Base-by-base conservation (phyloP, 83 land plant species). In the Diphasiastrum complanatum region DNA sequence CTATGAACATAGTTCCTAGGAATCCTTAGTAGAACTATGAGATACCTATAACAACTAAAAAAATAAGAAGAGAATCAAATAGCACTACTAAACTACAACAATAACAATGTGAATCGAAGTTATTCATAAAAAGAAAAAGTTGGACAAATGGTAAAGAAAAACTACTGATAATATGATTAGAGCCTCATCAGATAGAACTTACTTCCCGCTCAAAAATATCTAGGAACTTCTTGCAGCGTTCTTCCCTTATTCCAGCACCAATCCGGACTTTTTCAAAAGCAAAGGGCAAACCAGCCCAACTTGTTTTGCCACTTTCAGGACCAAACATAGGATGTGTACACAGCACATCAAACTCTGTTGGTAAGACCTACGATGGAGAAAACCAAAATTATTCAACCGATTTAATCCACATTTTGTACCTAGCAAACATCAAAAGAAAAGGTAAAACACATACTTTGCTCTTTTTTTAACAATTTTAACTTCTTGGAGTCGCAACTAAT, bases 311-410 rank as follows among this genome's bases (percentile, higher is more conserved):
- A 66, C 81, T 76, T 60, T 86, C 80, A 4, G 92, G 92, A n/a
- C 92, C 92, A 67, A 86, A 86, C 92, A 86, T 86, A 2, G 92
- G 92, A 69, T 86, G 92, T 6, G 92, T 86, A 71, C 92, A 86
- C 23, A 86, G 47, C 24, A 87, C 65, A 67, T 87, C 89, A 72
- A 84, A 87, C 49, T 81, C 81, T 24, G 65, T 14, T 10, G 59
- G 59, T 27, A 55, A 32, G 16, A 55, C 1, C 59, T 55, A 23
- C 22, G 22, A 50, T 0, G 11, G 22, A 16, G 34, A 20, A 30
- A 8, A 30, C 18, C n/a, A 41, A 41, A 14, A 18, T 18, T 14
- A 18, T 14, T 18, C 12, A 41, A 14, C 45, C 0, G 45, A 14
- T 41, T 41, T 41, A 41, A 18, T 1, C 45, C n/a, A 41, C 45